Evolutionary conservation across 805 yeast genomes (phyloP).

Genomic region (Kodamaea hsintzibuensis): DNA sequence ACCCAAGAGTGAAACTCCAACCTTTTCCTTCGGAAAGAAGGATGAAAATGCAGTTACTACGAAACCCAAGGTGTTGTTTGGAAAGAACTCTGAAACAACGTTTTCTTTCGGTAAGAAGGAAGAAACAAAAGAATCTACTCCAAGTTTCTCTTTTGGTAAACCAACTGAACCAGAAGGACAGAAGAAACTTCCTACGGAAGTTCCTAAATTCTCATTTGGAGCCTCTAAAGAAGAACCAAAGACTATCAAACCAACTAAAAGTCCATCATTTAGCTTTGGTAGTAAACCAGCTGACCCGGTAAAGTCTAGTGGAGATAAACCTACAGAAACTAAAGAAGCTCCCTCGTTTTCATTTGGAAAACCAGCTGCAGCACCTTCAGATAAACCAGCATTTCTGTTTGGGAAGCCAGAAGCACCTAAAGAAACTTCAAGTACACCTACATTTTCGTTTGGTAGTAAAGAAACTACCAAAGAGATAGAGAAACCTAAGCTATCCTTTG

Average conservation of each 20-base stretch:
- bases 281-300: neutral
- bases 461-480: neutral
- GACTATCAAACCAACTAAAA: neutral
- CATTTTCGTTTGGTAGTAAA: slow-evolving; percentile 1
- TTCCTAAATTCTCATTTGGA: slow-evolving; percentile 1
- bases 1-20: neutral
- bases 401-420: slow-evolving; percentile 1
- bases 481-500: neutral
- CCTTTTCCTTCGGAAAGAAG: slow-evolving; percentile 8
- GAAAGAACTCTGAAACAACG: neutral
- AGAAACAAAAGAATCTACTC: neutral
- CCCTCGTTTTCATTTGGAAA: slow-evolving; percentile 16
- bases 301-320: neutral
- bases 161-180: neutral
- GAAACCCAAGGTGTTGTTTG: slow-evolving; percentile 5
- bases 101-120: neutral
- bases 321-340: slow-evolving; percentile 3
- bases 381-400: slow-evolving; percentile 1
- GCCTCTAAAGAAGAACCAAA: neutral
- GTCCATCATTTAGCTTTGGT: neutral
- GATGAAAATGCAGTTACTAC: neutral
- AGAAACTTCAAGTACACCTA: slow-evolving; percentile 6
- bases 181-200: neutral
- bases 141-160: slow-evolving; percentile 5
- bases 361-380: slow-evolving; percentile 7